Conservation (phyloP, 2,329 filamentous ascomycete species). For the Cladosporium halotolerans region DNA sequence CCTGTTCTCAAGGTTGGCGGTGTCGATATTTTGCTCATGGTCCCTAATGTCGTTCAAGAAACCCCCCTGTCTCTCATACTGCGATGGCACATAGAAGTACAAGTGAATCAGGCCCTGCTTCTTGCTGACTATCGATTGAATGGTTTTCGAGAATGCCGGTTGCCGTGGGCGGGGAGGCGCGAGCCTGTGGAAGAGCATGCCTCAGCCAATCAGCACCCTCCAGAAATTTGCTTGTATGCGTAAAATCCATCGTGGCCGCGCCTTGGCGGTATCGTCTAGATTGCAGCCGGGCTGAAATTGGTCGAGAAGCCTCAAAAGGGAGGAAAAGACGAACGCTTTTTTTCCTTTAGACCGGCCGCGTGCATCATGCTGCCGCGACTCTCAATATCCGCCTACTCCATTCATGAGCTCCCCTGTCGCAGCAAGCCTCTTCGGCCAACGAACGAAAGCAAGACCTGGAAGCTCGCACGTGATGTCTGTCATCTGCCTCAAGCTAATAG, state of each 20-base stretch:
- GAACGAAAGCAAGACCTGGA: not conserved
- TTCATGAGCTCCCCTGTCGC: not conserved
- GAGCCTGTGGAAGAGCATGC: too few species aligned
- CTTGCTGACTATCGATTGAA: too few species aligned
- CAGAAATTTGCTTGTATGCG: too few species aligned
- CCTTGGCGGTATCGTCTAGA: constrained; percentile 12
- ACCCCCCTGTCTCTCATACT: too few species aligned
- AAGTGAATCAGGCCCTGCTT: too few species aligned
- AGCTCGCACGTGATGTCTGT: not conserved
- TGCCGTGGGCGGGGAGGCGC: too few species aligned
- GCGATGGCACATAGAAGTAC: too few species aligned
- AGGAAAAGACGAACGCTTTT: not conserved
- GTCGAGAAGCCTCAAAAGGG: not conserved
- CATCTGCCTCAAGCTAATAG: not conserved
- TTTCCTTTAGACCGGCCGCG: not conserved
- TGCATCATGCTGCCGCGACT: not conserved
- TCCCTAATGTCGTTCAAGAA: too few species aligned
- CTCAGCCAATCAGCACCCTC: too few species aligned
- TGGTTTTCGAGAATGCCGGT: too few species aligned
- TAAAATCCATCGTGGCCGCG: too few species aligned
- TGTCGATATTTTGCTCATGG: too few species aligned
- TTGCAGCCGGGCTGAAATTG: not conserved
- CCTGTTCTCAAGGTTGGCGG: not conserved
- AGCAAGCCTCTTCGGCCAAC: not conserved
- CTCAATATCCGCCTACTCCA: not conserved